Base-by-base conservation (phyloP, 208 protist species). In the Balamuthia mandrillaris region DNA sequence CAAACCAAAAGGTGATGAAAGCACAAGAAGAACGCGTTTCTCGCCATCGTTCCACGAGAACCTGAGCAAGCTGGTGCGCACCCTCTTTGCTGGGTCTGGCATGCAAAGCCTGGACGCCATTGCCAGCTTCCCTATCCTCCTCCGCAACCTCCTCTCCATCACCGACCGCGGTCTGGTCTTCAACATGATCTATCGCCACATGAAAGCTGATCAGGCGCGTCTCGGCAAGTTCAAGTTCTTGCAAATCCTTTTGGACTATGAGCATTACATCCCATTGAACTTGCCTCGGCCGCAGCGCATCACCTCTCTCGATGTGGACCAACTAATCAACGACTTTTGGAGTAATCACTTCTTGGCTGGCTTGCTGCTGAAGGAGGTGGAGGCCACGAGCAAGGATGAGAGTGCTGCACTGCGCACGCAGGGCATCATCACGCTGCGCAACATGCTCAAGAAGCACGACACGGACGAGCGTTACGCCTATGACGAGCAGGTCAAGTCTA, bases 101-200 rank as follows among this genome's bases (percentile, higher is more conserved):
- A 33, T 24, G 14, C 29, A 33, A 7, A 33, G 56, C 24, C 56
- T 63, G n/a, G 29, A 24, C 61, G 61, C 24, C 33, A 37, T 72
- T 18, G 39, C 61, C 61, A 72, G 27, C 61, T 72, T 72, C 61
- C 61, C 61, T 6, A 16, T 70, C n/a, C 86, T 90, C 33, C 72
- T 90, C 0, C 79, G 75, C n/a, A 68, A 84, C 49, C 21, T 88
- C 14, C 42, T 88, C 2, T 52, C 58, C 24, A 83, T 90, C 37
- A 44, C 88, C 10, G 70, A 86, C 29, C 75, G 88, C 31, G 74
- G 74, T 35, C 70, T 84, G 16, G 41, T 86, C 39, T 86, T 90
- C 41, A 49, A 49, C 39, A 45, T 88, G 6, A 79, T 72, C 39
- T 21, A 47, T 18, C 4, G 24, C 18, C 37, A 39, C 3, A 29